A percentile compares a stretch with the other conserved stretches of the same genome.
Evolutionary conservation across 768 basidiomycete species (phyloP).

Genomic region (Boletales sp.): DNA sequence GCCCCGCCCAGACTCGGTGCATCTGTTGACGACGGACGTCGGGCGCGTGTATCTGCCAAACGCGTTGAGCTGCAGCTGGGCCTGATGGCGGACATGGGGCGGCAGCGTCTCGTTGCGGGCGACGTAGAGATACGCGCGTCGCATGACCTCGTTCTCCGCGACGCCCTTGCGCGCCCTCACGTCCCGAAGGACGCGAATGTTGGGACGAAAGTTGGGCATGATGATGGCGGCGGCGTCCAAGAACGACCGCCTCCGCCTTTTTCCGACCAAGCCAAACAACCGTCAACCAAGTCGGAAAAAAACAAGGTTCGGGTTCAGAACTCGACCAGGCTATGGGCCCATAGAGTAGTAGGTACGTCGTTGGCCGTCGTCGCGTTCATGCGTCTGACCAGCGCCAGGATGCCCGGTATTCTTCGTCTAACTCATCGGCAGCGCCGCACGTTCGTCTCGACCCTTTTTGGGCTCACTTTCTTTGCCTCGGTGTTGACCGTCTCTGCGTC

Average conservation of each 20-base stretch:
- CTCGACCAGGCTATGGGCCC: conserved; percentile 19
- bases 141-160: conserved; percentile 70
- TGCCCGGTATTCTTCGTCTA: conserved; percentile 60
- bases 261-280: conserved; percentile 17
- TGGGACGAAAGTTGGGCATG: conserved; percentile 33
- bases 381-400: conserved; percentile 47
- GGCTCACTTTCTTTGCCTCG: conserved; percentile 73
- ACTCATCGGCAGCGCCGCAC: conserved; percentile 58
- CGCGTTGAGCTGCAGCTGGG: conserved; percentile 88
- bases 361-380: conserved; percentile 21
- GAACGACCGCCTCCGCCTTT: too few species aligned
- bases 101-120: conserved; percentile 90
- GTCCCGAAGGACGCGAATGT: conserved; percentile 64
- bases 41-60: conserved; percentile 81
- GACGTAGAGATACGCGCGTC: conserved; percentile 89
- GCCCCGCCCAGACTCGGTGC: conserved; percentile 79
- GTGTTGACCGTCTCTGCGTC: conserved; percentile 80
- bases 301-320: background rate
- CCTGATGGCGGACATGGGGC: conserved; percentile 85
- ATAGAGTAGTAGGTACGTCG: conserved; percentile 10
- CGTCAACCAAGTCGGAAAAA: conserved; percentile 10
- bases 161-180: conserved; percentile 74
- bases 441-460: conserved; percentile 76
- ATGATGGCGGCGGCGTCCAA: too few species aligned
- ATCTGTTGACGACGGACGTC: conserved; percentile 87